These are phyloP conservation scores for Hanseniaspora taiwanica DNA, from an alignment of 805 yeast genomes.

Conservation along the genomic window DNA sequence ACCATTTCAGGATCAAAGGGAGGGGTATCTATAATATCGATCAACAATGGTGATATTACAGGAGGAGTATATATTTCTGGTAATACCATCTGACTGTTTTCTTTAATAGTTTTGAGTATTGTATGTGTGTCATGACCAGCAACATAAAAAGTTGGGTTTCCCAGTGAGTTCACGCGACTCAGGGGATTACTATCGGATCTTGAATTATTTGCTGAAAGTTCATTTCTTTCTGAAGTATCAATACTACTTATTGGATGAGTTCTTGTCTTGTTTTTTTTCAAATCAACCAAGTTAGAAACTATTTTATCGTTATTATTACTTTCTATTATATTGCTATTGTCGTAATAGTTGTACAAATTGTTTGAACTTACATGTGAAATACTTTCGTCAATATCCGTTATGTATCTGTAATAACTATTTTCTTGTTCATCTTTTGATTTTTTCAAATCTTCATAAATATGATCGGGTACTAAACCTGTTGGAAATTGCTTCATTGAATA, in stretches of 20 bases:
- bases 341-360: neutral
- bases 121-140: neutral
- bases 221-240: too few relatives aligned
- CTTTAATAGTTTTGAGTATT: neutral
- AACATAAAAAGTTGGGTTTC: neutral
- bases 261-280: neutral
- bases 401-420: neutral
- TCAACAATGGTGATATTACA: constrained; percentile 40
- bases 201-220: too few relatives aligned
- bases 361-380: too few relatives aligned
- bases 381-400: too few relatives aligned
- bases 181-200: neutral
- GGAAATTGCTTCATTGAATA: too few relatives aligned
- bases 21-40: constrained; percentile 67
- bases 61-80: constrained; percentile 31
- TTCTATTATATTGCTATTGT: neutral
- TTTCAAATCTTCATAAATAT: neutral
- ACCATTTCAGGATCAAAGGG: constrained; percentile 51
- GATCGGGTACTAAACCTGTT: too few relatives aligned
- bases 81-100: constrained; percentile 1
- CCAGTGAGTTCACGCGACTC: neutral
- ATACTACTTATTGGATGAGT: neutral
- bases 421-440: neutral
- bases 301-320: neutral
- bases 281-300: neutral